These are phyloP conservation scores for Argentina anserina DNA, from an alignment of 306 rosid species.

Conservation along the genomic window DNA sequence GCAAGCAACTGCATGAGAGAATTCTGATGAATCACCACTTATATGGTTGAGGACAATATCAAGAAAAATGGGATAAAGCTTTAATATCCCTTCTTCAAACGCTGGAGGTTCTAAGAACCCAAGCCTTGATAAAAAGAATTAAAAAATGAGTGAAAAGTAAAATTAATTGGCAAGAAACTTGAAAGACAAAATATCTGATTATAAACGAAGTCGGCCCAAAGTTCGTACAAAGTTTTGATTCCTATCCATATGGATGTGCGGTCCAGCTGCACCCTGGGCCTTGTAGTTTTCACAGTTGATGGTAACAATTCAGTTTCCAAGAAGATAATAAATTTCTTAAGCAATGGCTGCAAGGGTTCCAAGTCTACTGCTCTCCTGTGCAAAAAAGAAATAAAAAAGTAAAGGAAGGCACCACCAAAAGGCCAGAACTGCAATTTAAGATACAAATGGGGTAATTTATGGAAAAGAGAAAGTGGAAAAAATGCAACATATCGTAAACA, in stretches of 20 bases:
- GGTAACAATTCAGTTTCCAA: constrained; percentile 72
- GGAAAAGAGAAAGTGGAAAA: not conserved
- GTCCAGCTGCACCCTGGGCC: constrained; percentile 65
- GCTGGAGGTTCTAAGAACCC: constrained; percentile 92
- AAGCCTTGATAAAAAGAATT: constrained; percentile 51
- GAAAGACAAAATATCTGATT: not conserved
- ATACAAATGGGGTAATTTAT: not conserved
- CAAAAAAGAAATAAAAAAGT: constrained; percentile 10
- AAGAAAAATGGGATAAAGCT: constrained; percentile 82
- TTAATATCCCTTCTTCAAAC: constrained; percentile 97
- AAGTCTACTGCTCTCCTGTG: constrained; percentile 70
- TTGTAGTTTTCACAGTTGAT: constrained; percentile 42
- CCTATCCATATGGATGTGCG: constrained; percentile 88
- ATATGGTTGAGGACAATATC: constrained; percentile 91
- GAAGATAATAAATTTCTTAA: constrained; percentile 69
- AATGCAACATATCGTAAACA: not conserved
- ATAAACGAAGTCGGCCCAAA: constrained; percentile 27
- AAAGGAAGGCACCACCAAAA: not conserved
- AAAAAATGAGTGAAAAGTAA: constrained; percentile 2
- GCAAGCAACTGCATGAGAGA: constrained; percentile 92
- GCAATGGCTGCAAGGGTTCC: constrained; percentile 93
- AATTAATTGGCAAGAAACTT: constrained; percentile 18
- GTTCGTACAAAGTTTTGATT: constrained; percentile 80
- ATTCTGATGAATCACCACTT: constrained; percentile 77
- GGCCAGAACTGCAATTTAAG: not conserved